A percentile compares a stretch with the other conserved stretches of the same genome.
phyloP scores from a whole-genome alignment of 169 alveolate genomes.

The Eimeria sp. region DNA sequence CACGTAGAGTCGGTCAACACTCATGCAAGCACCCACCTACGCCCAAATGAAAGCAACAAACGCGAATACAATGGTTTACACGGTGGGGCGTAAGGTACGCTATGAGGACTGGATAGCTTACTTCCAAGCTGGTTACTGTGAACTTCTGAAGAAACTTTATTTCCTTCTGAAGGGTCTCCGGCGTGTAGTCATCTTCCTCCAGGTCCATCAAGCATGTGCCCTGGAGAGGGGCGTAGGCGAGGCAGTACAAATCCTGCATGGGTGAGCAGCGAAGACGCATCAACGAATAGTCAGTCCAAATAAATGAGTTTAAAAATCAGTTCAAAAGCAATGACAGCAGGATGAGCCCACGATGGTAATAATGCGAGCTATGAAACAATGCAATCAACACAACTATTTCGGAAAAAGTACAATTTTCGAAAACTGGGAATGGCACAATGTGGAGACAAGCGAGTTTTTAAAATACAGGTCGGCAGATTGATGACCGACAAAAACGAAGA shows the following conservation, averaged over 20 bases:
- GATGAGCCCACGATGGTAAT: neutral
- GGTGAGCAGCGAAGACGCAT: neutral
- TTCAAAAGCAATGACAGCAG: neutral
- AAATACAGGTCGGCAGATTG: no score
- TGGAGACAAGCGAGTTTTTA: neutral
- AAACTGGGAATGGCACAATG: no score
- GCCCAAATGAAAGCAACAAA: neutral
- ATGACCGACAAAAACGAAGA: neutral
- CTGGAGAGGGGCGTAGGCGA: slow-evolving; percentile 82
- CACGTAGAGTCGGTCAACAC: neutral
- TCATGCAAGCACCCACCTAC: neutral
- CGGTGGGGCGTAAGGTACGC: neutral
- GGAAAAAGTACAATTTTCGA: neutral
- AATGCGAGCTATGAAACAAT: neutral
- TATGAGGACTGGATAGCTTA: neutral
- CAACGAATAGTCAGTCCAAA: neutral
- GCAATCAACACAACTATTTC: neutral
- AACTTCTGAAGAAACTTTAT: slow-evolving; percentile 43
- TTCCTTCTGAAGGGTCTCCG: slow-evolving; percentile 74
- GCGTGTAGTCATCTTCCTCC: slow-evolving; percentile 73
- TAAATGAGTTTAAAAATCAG: neutral
- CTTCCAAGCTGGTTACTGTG: slow-evolving; percentile 45
- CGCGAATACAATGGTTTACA: neutral
- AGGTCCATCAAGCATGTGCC: slow-evolving; percentile 75
- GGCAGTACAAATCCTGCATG: slow-evolving; percentile 78